Conservation (phyloP, 768 basidiomycete species). For the Naganishia friedmannii region DNA sequence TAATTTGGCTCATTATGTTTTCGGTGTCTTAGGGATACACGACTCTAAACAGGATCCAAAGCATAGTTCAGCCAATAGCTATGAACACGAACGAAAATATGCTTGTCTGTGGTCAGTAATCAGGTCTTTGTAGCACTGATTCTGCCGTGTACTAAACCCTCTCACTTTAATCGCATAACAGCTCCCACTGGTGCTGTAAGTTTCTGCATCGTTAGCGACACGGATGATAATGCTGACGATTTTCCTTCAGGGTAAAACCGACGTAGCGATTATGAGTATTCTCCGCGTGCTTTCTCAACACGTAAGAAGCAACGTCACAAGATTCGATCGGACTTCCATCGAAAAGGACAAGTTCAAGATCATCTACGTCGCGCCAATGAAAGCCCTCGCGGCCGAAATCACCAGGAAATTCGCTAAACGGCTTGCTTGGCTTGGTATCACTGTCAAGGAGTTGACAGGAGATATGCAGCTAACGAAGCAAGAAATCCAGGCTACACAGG, state of each 20-base stretch:
- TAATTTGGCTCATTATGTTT: not conserved
- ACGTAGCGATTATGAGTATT: slow-evolving; percentile 90
- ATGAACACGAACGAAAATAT: slow-evolving; percentile 96
- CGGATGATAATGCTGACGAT: slow-evolving; percentile 19
- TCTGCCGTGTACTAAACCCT: not conserved
- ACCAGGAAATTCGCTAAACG: slow-evolving; percentile 87
- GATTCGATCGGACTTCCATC: slow-evolving; percentile 56
- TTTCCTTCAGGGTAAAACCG: slow-evolving; percentile 78
- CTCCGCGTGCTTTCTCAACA: slow-evolving; percentile 82
- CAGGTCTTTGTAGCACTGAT: slow-evolving; percentile 44
- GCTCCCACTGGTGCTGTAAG: slow-evolving; percentile 96
- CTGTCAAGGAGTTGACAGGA: slow-evolving; percentile 88
- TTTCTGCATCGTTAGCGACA: slow-evolving; percentile 17
- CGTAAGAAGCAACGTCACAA: slow-evolving; percentile 35
- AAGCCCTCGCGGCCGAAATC: slow-evolving; percentile 92
- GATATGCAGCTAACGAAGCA: slow-evolving; percentile 96
- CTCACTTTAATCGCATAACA: slow-evolving; percentile 45
- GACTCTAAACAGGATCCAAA: slow-evolving; percentile 87
- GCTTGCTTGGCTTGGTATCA: slow-evolving; percentile 78
- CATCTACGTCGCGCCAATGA: slow-evolving; percentile 99
- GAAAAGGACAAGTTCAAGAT: slow-evolving; percentile 79
- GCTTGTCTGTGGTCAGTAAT: slow-evolving; percentile 71
- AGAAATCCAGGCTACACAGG: slow-evolving; percentile 91
- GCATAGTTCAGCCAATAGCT: slow-evolving; percentile 87
- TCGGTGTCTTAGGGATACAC: slow-evolving; percentile 66